Conservation (phyloP, 2,329 filamentous ascomycete genomes). For the Xylaria polymorpha region DNA sequence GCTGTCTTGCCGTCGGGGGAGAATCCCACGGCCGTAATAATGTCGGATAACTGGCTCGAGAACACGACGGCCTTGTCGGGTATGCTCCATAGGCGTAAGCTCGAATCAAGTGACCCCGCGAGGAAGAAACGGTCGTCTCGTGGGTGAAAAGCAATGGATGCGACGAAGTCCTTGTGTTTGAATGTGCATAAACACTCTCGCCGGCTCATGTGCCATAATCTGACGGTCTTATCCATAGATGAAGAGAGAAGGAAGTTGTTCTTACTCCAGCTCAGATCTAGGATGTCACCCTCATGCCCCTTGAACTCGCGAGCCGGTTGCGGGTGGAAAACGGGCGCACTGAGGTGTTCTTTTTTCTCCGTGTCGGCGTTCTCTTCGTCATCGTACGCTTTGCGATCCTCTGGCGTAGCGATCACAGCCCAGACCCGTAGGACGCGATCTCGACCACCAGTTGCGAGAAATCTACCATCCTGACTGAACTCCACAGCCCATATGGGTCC, state of each 20-base stretch:
- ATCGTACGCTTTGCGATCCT: slow-evolving; percentile 81
- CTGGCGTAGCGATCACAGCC: slow-evolving; percentile 83
- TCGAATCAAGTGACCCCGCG: slow-evolving; percentile 89
- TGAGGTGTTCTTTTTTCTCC: slow-evolving; percentile 72
- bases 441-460: slow-evolving; percentile 90
- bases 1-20: slow-evolving; percentile 90
- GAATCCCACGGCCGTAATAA: slow-evolving; percentile 94
- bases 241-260: slow-evolving; percentile 97
- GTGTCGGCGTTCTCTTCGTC: slow-evolving; percentile 67
- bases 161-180: slow-evolving; percentile 94
- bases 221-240: slow-evolving; percentile 97
- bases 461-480: slow-evolving; percentile 92
- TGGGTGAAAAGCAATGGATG: slow-evolving; percentile 93
- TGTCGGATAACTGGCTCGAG: slow-evolving; percentile 79
- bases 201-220: slow-evolving; percentile 90
- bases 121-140: slow-evolving; percentile 96
- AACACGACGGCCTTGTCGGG: slow-evolving; percentile 94
- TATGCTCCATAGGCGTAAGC: slow-evolving; percentile 93
- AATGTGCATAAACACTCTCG: slow-evolving; percentile 91
- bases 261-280: slow-evolving; percentile 98
- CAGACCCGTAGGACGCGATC: slow-evolving; percentile 89
- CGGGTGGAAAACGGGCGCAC: slow-evolving; percentile 88
- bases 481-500: slow-evolving; percentile 91
- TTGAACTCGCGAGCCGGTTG: slow-evolving; percentile 82
- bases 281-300: slow-evolving; percentile 85